A percentile compares a stretch with the other conserved stretches of the same genome.
These are phyloP conservation scores for Pachysandra terminalis DNA, from an alignment of 164 flowering plant genomes.

Conservation along the genomic window DNA sequence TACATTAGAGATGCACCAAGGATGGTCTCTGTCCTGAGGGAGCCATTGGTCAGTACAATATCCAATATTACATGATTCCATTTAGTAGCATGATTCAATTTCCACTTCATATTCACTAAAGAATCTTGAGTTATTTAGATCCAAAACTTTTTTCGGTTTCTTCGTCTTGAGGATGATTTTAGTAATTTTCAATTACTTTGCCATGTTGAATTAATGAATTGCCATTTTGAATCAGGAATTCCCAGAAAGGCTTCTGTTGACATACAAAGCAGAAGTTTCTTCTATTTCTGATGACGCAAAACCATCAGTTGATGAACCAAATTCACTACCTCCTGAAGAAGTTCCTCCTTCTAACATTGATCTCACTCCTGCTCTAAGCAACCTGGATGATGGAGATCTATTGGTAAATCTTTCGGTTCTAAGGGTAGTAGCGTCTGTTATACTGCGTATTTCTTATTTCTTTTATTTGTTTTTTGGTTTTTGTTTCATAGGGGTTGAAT, in stretches of 20 bases:
- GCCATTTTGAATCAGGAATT: constrained; percentile 43
- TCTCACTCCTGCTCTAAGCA: constrained; percentile 31
- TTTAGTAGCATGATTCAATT: background rate
- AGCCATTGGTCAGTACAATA: constrained; percentile 66
- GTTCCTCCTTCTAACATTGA: constrained; percentile 30
- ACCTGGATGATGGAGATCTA: constrained; percentile 65
- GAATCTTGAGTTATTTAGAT: background rate
- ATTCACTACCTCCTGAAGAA: constrained; percentile 31
- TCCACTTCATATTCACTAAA: too few species aligned
- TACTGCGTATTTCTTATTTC: constrained; percentile 1
- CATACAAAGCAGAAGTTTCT: constrained; percentile 68
- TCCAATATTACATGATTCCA: background rate
- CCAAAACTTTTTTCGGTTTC: background rate
- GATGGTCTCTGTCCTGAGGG: constrained; percentile 67
- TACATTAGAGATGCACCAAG: constrained; percentile 96
- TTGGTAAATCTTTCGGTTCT: constrained; percentile 41
- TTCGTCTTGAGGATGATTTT: background rate
- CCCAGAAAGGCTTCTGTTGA: constrained; percentile 82
- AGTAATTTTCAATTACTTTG: background rate
- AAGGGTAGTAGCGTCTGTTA: background rate
- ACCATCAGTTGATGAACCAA: constrained; percentile 43
- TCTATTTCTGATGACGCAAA: constrained; percentile 47
- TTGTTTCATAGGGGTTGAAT: constrained; percentile 57
- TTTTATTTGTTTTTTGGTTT: background rate
- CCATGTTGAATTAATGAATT: constrained; percentile 13